These are phyloP conservation scores for Trametes coccinea DNA, from an alignment of 768 basidiomycete genomes.

Conservation along the genomic window DNA sequence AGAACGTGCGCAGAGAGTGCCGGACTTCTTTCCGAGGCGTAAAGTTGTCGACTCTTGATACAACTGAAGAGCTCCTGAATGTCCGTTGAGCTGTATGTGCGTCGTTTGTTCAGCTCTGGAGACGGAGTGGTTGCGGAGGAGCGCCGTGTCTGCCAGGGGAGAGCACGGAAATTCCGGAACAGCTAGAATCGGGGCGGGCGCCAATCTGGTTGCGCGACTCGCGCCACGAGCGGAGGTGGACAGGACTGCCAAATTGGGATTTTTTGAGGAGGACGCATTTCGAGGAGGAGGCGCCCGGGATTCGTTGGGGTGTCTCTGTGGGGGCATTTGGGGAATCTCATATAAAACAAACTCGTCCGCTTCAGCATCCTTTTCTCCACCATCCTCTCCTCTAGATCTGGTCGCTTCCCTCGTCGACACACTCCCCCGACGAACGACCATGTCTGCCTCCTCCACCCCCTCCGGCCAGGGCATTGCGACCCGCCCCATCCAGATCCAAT, in stretches of 20 bases:
- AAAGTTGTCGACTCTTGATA: background rate
- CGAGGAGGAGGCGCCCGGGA: slow-evolving; percentile 14
- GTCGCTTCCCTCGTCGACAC: slow-evolving; percentile 17
- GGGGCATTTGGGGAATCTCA: slow-evolving; percentile 18
- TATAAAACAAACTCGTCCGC: slow-evolving; percentile 14
- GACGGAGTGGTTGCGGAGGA: background rate
- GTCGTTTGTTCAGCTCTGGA: background rate
- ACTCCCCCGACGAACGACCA: slow-evolving; percentile 16
- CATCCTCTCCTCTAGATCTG: slow-evolving; percentile 8
- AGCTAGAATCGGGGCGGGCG: slow-evolving; percentile 8
- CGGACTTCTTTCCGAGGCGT: background rate
- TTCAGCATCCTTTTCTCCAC: slow-evolving; percentile 12
- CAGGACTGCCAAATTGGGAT: slow-evolving; percentile 9
- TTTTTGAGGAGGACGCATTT: slow-evolving; percentile 16
- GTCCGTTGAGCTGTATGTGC: background rate
- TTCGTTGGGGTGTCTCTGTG: slow-evolving; percentile 20
- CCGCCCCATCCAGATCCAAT: slow-evolving; percentile 36
- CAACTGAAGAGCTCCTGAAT: too few species aligned
- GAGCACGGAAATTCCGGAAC: slow-evolving; percentile 12
- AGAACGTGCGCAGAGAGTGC: background rate
- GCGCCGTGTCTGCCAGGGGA: background rate
- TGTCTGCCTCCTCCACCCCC: slow-evolving; percentile 23
- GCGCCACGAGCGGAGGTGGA: background rate
- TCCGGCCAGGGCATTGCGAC: slow-evolving; percentile 23
- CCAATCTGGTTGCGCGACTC: slow-evolving; percentile 5